Evolutionary conservation across 225 moss, liverwort and hornwort genomes (phyloP).

Genomic region (Rhytidiadelphus loreus): DNA sequence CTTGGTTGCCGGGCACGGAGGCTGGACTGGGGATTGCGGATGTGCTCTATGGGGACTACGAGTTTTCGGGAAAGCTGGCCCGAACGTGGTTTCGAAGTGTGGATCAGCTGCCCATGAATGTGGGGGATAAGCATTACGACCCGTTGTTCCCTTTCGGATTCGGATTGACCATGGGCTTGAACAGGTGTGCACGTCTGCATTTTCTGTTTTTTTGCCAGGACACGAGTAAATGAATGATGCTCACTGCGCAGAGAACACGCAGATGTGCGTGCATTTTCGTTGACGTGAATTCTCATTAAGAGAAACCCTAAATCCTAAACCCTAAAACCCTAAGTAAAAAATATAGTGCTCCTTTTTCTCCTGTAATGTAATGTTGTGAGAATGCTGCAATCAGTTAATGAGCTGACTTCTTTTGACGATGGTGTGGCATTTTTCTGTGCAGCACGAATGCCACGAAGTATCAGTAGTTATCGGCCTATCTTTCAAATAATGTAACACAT

Average conservation of each 20-base stretch:
- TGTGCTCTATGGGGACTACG: slow-evolving; percentile 26
- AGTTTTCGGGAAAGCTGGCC: slow-evolving; percentile 34
- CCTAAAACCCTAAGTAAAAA: neutral
- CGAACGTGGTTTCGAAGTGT: slow-evolving; percentile 43
- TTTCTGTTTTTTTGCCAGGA: neutral
- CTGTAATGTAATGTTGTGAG: neutral
- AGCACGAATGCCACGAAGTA: neutral
- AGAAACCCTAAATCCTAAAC: neutral
- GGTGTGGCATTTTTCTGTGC: neutral
- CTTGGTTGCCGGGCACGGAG: slow-evolving; percentile 52
- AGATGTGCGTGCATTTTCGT: neutral
- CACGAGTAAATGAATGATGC: neutral
- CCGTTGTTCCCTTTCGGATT: slow-evolving; percentile 45
- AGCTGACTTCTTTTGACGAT: neutral
- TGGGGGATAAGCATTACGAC: slow-evolving; percentile 36
- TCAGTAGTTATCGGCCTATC: neutral
- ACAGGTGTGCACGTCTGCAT: neutral
- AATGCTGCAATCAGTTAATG: neutral
- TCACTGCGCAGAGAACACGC: neutral
- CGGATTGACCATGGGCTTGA: slow-evolving; percentile 36
- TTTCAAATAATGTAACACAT: neutral
- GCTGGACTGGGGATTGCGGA: slow-evolving; percentile 39
- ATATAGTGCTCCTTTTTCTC: no score
- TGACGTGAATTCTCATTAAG: neutral
- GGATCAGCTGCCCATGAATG: slow-evolving; percentile 45